Conservation (phyloP, 2,329 filamentous ascomycete species). For the Rhytidhysteron rufulum region DNA sequence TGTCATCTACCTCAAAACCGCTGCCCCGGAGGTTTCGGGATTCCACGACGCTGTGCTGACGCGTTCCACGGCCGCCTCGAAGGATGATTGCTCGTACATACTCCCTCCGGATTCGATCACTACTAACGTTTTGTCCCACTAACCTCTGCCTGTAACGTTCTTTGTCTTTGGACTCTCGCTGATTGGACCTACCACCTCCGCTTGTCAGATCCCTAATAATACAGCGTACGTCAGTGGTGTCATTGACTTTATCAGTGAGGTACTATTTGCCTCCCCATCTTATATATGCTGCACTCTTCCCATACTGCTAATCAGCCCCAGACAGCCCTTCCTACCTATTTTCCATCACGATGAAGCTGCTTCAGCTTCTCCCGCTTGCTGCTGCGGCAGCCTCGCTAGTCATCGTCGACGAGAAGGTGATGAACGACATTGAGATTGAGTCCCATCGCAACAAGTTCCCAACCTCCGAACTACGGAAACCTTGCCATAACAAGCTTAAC, state of each 20-base stretch:
- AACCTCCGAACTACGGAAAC: not conserved
- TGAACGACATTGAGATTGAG: slow-evolving; percentile 3
- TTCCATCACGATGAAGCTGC: slow-evolving; percentile 39
- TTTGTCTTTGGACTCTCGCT: not conserved
- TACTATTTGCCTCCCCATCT: not conserved
- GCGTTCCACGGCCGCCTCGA: too few relatives aligned
- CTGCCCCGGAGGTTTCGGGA: too few relatives aligned
- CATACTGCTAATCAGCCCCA: too few relatives aligned
- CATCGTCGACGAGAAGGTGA: slow-evolving; percentile 42
- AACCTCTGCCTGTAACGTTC: not conserved
- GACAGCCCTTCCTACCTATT: too few relatives aligned
- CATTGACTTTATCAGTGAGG: not conserved
- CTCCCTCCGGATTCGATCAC: too few relatives aligned
- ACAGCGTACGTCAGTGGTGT: not conserved
- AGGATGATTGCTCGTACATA: too few relatives aligned
- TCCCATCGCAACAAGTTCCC: not conserved
- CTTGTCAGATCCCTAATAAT: not conserved
- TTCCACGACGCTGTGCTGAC: too few relatives aligned
- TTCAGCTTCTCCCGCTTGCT: slow-evolving; percentile 42
- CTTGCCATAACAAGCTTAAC: slow-evolving; percentile 3
- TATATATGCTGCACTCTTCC: not conserved
- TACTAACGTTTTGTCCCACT: too few relatives aligned
- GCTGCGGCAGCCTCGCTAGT: slow-evolving; percentile 46
- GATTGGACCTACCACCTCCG: not conserved
- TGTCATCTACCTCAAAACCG: too few relatives aligned